Conservation (phyloP, 2,329 filamentous ascomycete genomes). For the Penicillium sp. region DNA sequence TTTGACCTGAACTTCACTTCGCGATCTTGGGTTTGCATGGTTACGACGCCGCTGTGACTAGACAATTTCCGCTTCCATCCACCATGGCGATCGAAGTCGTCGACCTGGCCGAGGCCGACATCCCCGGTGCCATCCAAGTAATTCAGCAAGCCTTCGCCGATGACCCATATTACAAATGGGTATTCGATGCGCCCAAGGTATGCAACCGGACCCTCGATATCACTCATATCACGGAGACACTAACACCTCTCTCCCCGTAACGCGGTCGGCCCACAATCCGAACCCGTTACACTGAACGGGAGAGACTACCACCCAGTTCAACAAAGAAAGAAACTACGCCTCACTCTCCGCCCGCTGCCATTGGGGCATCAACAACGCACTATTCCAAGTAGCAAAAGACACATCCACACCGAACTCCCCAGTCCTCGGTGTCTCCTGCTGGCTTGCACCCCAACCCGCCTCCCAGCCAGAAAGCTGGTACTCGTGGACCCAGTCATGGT, state of each 20-base stretch:
- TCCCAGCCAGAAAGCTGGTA: slow-evolving; percentile 59
- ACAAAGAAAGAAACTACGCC: slow-evolving; percentile 57
- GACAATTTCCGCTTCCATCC: no score
- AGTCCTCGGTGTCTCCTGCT: slow-evolving; percentile 72
- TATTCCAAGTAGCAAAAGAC: slow-evolving; percentile 70
- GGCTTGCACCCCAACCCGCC: slow-evolving; percentile 59
- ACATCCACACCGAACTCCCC: slow-evolving; percentile 35
- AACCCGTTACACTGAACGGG: slow-evolving; percentile 10
- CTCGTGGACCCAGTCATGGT: slow-evolving; percentile 62
- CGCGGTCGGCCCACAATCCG: slow-evolving; percentile 15
- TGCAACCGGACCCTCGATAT: slow-evolving; percentile 16
- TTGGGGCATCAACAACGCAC: slow-evolving; percentile 71
- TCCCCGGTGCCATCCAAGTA: slow-evolving; percentile 61
- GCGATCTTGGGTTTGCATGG: background rate
- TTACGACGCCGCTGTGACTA: background rate
- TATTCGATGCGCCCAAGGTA: slow-evolving; percentile 60
- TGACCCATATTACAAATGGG: slow-evolving; percentile 68
- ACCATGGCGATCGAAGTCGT: slow-evolving; percentile 56
- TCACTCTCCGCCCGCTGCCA: slow-evolving; percentile 65
- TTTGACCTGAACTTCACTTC: background rate
- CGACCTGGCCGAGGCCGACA: slow-evolving; percentile 58
- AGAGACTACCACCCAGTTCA: slow-evolving; percentile 50
- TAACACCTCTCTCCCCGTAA: slow-evolving; percentile 20
- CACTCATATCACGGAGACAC: background rate
- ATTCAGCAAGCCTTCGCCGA: slow-evolving; percentile 66